Evolutionary conservation across 2,329 filamentous ascomycete species (phyloP), one percentile per base, ranked within the genome.

Genomic region (Colletotrichum siamense): DNA sequence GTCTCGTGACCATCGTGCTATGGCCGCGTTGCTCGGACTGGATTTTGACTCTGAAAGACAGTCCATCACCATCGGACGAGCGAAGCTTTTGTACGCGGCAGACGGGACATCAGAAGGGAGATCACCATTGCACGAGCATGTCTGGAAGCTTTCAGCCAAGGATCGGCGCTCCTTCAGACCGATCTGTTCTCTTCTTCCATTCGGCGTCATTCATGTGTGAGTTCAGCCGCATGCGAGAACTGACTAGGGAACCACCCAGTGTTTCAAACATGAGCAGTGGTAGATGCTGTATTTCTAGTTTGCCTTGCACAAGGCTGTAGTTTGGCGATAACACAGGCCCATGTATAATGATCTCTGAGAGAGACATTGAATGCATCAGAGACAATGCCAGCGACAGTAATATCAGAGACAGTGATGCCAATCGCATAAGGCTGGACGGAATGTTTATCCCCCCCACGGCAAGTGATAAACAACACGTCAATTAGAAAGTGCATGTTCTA

Each of bases 1-100:
- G 16, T 66, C 49, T 65, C 49, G 61, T 68, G 69, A 28, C 39
- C 49, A 52, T 15, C 5, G 24, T 65, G 71, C 67, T 71, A 16
- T 71, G 67, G 39, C 30, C 34, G 15, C 18, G 4, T 61, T 30
- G 13, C 32, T 65, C 26, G 32, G 64, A 61, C 68, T 63, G 62
- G n/a, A 32, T 68, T 76, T 61, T 36, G 44, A 64, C 44, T 73
- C 63, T 57, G 6, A 12, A 28, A 62, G 57, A 65, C 70, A 73
- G 59, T 44, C 28, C 32, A 61, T 73, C 39, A 57, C 64, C 36
- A 76, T 73, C 69, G 32, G 64, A 68, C 63, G 57, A 76, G 57
- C 59, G 52, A 75, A 73, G 32, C 15, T 52, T 63, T 18, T 28
- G 22, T 30, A 32, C 26, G 26, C n/a, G 24, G 22, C 18, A 55